phyloP scores from a whole-genome alignment of 2,329 filamentous ascomycete species.

The Fusarium phyllophilum region DNA sequence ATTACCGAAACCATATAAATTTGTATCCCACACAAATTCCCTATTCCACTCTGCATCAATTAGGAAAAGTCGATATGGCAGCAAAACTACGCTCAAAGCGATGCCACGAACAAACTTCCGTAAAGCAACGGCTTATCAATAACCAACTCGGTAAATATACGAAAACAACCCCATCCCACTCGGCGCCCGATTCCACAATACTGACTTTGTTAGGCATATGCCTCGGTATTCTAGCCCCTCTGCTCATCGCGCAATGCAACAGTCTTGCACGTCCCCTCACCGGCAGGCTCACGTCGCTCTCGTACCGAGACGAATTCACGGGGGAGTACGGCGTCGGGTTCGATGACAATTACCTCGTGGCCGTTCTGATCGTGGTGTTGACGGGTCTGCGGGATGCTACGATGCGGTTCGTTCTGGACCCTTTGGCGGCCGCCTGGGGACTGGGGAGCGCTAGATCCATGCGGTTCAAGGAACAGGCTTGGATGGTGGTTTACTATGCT shows the following conservation, averaged over 20 bases:
- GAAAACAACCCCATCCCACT: not conserved
- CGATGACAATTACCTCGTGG: conserved; percentile 82
- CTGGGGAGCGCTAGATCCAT: conserved; percentile 79
- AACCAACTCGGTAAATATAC: conserved; percentile 15
- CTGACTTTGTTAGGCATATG: conserved; percentile 69
- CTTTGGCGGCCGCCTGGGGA: conserved; percentile 76
- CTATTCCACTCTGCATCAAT: not conserved
- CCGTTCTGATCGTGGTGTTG: conserved; percentile 84
- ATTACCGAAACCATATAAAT: not conserved
- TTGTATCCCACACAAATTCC: accelerated
- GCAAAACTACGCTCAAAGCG: not conserved
- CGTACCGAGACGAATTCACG: conserved; percentile 72
- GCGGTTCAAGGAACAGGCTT: conserved; percentile 93
- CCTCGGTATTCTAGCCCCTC: conserved; percentile 83
- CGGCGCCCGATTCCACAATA: not conserved
- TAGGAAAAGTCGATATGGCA: not conserved
- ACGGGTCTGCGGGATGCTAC: conserved; percentile 84
- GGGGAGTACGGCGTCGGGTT: conserved; percentile 78
- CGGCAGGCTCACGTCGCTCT: conserved; percentile 85
- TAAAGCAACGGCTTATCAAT: conserved; percentile 26
- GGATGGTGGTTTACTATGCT: conserved; percentile 85
- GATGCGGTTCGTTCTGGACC: conserved; percentile 88
- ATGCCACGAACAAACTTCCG: not conserved
- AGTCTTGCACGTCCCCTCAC: conserved; percentile 81
- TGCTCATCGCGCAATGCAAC: conserved; percentile 84